A percentile compares a stretch with the other conserved stretches of the same genome.
phyloP scores from a whole-genome alignment of 2,329 filamentous ascomycete genomes.

The Lachnellula hyalina region DNA sequence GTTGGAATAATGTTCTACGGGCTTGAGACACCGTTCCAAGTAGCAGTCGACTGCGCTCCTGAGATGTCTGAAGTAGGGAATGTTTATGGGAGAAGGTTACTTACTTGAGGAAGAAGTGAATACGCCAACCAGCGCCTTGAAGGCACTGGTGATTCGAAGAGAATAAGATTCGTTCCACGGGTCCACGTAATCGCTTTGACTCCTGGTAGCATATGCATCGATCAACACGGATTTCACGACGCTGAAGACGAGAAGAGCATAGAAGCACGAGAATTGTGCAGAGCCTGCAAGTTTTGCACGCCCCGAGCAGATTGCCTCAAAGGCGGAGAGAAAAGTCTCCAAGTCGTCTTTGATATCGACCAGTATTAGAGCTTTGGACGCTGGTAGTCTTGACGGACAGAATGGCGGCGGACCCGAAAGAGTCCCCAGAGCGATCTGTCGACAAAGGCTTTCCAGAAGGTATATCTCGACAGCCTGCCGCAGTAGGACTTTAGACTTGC shows the following conservation, averaged over 20 bases:
- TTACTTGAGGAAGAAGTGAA: slow-evolving; percentile 21
- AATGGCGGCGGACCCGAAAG: slow-evolving; percentile 15
- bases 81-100: too few relatives aligned
- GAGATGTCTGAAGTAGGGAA: too few relatives aligned
- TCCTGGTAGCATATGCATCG: slow-evolving; percentile 18
- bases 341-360: slow-evolving; percentile 19
- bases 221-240: slow-evolving; percentile 18
- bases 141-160: slow-evolving; percentile 16
- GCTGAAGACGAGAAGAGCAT: slow-evolving; percentile 18
- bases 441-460: slow-evolving; percentile 19
- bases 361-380: slow-evolving; percentile 19
- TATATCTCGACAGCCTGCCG: slow-evolving; percentile 23
- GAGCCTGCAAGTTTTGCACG: slow-evolving; percentile 16
- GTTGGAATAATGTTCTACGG: too few relatives aligned
- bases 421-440: slow-evolving; percentile 15
- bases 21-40: too few relatives aligned
- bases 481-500: slow-evolving; percentile 13
- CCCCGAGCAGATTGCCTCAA: slow-evolving; percentile 16
- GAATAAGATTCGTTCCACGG: slow-evolving; percentile 16
- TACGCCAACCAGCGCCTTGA: slow-evolving; percentile 17
- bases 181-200: slow-evolving; percentile 10
- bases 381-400: slow-evolving; percentile 6
- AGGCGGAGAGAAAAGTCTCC: slow-evolving; percentile 13
- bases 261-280: slow-evolving; percentile 18
- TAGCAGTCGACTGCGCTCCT: too few relatives aligned